Evolutionary conservation across 225 moss, liverwort and hornwort species (phyloP).

Genomic region (Bryoerythrophyllum caledonicum): DNA sequence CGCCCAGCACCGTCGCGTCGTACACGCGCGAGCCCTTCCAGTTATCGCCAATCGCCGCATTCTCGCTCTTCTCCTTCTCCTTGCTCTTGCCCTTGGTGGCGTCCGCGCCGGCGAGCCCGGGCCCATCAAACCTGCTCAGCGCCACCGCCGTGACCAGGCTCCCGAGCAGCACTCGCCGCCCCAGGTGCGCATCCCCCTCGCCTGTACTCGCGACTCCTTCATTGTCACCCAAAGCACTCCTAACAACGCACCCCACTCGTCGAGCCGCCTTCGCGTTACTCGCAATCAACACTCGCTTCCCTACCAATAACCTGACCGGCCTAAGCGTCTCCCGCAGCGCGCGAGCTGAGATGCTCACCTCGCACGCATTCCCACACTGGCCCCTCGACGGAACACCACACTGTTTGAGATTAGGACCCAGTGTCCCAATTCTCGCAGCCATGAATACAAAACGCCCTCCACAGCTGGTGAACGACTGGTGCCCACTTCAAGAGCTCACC

Average conservation of each 20-base stretch:
- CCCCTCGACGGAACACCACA: not conserved
- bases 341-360: slow-evolving; percentile 10
- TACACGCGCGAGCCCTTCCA: slow-evolving; percentile 70
- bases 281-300: not conserved
- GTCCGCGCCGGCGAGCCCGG: slow-evolving; percentile 38
- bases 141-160: slow-evolving; percentile 46
- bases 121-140: slow-evolving; percentile 35
- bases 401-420: slow-evolving; percentile 4
- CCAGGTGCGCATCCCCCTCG: slow-evolving; percentile 40
- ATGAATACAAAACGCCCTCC: slow-evolving; percentile 12
- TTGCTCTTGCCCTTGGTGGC: slow-evolving; percentile 19
- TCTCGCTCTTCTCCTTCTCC: slow-evolving; percentile 26
- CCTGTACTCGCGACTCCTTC: slow-evolving; percentile 6
- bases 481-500: not conserved
- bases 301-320: not conserved
- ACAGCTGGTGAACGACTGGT: not conserved
- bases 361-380: not conserved
- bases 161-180: slow-evolving; percentile 71
- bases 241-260: not conserved
- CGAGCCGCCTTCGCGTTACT: not conserved
- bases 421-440: slow-evolving; percentile 31
- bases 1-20: slow-evolving; percentile 80
- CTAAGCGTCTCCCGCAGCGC: slow-evolving; percentile 2
- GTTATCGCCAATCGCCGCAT: slow-evolving; percentile 29
- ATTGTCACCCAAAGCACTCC: not conserved